A percentile compares a stretch with the other conserved stretches of the same genome.
These are phyloP conservation scores for Aspergillus asperescens DNA, from an alignment of 495 filamentous ascomycete genomes.

Conservation along the genomic window DNA sequence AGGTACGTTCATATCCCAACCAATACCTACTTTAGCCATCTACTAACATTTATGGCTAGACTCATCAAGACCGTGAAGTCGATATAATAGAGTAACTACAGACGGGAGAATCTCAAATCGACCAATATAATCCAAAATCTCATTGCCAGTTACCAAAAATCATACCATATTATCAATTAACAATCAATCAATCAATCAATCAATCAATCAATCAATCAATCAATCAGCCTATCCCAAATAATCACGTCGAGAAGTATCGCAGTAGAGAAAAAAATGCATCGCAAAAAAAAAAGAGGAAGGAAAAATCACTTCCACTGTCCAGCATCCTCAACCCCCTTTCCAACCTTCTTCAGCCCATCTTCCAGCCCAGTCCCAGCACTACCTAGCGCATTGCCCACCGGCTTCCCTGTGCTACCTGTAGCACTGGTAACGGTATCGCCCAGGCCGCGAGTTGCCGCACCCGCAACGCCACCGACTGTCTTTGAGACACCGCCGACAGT, in stretches of 20 bases:
- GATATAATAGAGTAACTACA: too few relatives aligned
- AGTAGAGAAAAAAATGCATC: background rate
- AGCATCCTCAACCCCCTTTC: conserved; percentile 62
- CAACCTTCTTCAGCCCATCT: conserved; percentile 49
- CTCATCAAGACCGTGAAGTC: background rate
- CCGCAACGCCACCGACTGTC: conserved; percentile 64
- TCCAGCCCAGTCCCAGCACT: conserved; percentile 57
- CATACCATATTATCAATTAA: background rate
- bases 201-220: background rate
- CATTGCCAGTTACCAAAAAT: too few relatives aligned
- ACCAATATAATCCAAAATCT: background rate
- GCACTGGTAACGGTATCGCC: conserved; percentile 59
- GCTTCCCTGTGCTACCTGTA: conserved; percentile 58
- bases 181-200: background rate
- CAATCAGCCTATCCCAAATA: too few relatives aligned
- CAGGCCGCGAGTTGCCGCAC: conserved; percentile 59
- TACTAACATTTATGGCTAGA: background rate
- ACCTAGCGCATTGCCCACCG: conserved; percentile 60
- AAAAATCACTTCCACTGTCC: conserved; percentile 54
- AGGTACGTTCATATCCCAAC: conserved; percentile 22
- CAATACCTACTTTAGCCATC: background rate
- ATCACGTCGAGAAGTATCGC: too few relatives aligned
- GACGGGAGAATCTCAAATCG: background rate
- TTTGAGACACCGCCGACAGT: conserved; percentile 59
- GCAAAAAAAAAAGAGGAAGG: background rate